Evolutionary conservation across 2,329 filamentous ascomycete species (phyloP).

Genomic region (Ilyonectria destructans): DNA sequence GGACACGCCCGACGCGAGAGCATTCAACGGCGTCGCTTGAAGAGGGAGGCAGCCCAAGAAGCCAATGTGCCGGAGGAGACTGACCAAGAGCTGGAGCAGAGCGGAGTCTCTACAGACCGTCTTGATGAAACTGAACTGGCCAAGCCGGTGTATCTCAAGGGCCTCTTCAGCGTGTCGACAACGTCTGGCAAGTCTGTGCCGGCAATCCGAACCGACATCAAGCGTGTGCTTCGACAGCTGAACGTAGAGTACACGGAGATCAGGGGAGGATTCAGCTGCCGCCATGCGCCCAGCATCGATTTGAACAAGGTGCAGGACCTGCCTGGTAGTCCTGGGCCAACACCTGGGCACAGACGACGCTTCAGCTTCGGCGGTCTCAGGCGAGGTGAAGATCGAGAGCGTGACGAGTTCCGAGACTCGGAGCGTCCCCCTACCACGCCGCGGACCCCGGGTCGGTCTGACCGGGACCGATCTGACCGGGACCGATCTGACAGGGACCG

Average conservation of each 20-base stretch:
- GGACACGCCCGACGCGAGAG: constrained; percentile 92
- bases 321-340: constrained; percentile 71
- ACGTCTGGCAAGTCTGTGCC: constrained; percentile 92
- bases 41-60: constrained; percentile 80
- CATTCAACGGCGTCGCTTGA: constrained; percentile 87
- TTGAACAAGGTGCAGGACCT: constrained; percentile 80
- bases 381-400: constrained; percentile 72
- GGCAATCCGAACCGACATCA: constrained; percentile 91
- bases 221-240: constrained; percentile 88
- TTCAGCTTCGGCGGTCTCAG: constrained; percentile 86
- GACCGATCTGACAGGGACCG: constrained; percentile 76
- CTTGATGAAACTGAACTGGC: constrained; percentile 82
- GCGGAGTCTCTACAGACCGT: constrained; percentile 73
- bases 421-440: constrained; percentile 59
- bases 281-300: constrained; percentile 91
- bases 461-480: constrained; percentile 72
- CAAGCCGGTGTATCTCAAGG: constrained; percentile 96
- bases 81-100: constrained; percentile 81
- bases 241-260: constrained; percentile 95
- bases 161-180: constrained; percentile 96
- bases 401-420: constrained; percentile 80
- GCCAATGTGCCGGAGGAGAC: constrained; percentile 93
- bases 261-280: constrained; percentile 92
- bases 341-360: constrained; percentile 78
- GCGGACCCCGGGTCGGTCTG: constrained; percentile 62